Conservation (phyloP, 352 stramenopile genomes). For the Globisporangium spinosum region DNA sequence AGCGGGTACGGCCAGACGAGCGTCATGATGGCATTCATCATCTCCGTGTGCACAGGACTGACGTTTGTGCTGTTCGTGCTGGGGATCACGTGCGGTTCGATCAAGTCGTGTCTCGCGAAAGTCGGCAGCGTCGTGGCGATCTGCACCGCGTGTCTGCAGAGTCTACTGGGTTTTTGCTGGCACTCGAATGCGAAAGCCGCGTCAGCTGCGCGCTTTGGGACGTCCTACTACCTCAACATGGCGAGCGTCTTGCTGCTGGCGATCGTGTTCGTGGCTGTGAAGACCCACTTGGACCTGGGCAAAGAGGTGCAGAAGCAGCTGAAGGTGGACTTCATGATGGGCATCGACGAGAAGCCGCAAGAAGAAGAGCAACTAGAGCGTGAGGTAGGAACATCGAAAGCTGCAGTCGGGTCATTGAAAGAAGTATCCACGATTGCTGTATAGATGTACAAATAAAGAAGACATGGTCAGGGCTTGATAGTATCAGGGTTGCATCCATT, state of each 20-base stretch:
- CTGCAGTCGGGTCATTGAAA: background rate
- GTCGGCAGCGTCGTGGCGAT: slow-evolving; percentile 27
- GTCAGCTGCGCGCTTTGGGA: slow-evolving; percentile 31
- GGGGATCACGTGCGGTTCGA: slow-evolving; percentile 38
- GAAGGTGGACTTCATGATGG: slow-evolving; percentile 27
- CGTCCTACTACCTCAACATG: slow-evolving; percentile 48
- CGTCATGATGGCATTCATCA: slow-evolving; percentile 27
- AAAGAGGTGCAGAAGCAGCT: slow-evolving; percentile 30
- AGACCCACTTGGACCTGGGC: slow-evolving; percentile 40
- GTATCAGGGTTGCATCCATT: background rate
- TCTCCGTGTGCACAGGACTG: slow-evolving; percentile 21
- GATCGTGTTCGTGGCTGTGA: slow-evolving; percentile 27
- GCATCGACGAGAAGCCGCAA: slow-evolving; percentile 27
- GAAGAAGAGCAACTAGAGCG: slow-evolving; percentile 21
- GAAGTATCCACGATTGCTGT: background rate
- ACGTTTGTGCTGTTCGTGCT: slow-evolving; percentile 31
- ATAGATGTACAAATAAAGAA: background rate
- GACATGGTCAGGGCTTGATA: too few relatives aligned
- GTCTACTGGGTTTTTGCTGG: slow-evolving; percentile 38
- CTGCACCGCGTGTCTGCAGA: slow-evolving; percentile 25
- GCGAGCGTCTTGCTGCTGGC: slow-evolving; percentile 28
- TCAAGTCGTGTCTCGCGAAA: slow-evolving; percentile 39
- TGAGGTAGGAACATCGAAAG: slow-evolving; percentile 11
- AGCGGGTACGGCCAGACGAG: slow-evolving; percentile 28
- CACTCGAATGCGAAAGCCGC: slow-evolving; percentile 31